Evolutionary conservation across 2,329 filamentous ascomycete species (phyloP), one percentile per base, ranked within the genome.

Genomic region (Sporothrix brunneoviolacea): DNA sequence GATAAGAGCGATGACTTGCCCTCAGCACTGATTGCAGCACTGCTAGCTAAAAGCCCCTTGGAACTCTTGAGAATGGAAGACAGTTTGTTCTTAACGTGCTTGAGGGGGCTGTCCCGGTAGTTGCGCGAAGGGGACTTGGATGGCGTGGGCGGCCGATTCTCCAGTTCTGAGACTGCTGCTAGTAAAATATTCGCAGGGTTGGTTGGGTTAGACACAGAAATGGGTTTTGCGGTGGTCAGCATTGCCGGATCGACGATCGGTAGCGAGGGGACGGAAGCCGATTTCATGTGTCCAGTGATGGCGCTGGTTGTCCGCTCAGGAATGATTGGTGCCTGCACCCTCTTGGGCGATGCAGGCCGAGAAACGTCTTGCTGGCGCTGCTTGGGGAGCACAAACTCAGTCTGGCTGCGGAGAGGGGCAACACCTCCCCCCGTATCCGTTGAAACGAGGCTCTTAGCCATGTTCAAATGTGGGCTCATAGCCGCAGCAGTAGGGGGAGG

Each of bases 61-160:
- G 91, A 93, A 50, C 84, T 87, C 67, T 90, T 91, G 59, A 96
- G 74, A 53, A 95, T 90, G 9, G 91, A 95, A 41, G 91, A 94
- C 42, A 97, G 74, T 64, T 90, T 94, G 62, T 87, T 88, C 70
- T 95, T 97, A 24, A 93, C 91, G 46, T 93, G 89, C 66, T 91
- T 95, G 53, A 96, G 68, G 5, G 89, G 89, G 52, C 86, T 91
- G 58, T 94, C 90, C 8, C 76, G 73, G 59, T 79, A 73, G 43
- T 64, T 70, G 49, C 79, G 70, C 5, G 76, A 72, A 0, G 79
- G 78, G 1, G 80, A 82, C 58, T 80, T 82, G 3, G 70, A 64
- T 56, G 76, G 70, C 65, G 77, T 69, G 65, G 76, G 59, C 15
- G 78, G 61, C 8, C 55, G 59, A 13, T 64, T 50, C 0, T 33